phyloP scores from a whole-genome alignment of 306 rosid genomes.

The Datisca glomerata region DNA sequence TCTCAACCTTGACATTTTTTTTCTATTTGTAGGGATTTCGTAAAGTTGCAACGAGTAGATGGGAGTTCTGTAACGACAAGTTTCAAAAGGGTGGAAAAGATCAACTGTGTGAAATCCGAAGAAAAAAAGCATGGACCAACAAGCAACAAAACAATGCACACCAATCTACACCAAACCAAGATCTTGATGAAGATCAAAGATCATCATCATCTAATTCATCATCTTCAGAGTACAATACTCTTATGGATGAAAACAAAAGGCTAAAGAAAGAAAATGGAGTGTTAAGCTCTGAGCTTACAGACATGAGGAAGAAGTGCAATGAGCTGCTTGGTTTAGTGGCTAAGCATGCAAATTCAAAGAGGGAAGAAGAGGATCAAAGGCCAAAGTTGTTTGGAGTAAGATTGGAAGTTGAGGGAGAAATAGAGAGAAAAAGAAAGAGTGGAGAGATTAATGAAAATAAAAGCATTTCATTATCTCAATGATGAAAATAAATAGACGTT shows the following conservation, averaged over 20 bases:
- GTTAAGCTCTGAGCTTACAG: conserved; percentile 40
- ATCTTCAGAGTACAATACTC: conserved; percentile 34
- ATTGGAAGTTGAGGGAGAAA: conserved; percentile 59
- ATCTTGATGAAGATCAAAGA: conserved; percentile 64
- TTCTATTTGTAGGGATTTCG: conserved; percentile 60
- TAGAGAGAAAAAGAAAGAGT: conserved; percentile 49
- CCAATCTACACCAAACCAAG: background rate
- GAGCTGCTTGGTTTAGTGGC: conserved; percentile 61
- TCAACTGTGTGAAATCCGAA: conserved; percentile 37
- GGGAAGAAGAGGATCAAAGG: conserved; percentile 26
- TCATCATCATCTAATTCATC: conserved; percentile 59
- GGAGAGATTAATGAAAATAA: conserved; percentile 37
- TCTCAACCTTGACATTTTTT: no score
- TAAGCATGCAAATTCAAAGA: conserved; percentile 12
- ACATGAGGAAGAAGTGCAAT: conserved; percentile 57
- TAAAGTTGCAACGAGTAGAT: conserved; percentile 61
- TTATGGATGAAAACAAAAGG: conserved; percentile 65
- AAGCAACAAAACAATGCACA: conserved; percentile 16
- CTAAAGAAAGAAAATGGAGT: conserved; percentile 65
- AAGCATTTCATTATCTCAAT: conserved; percentile 55
- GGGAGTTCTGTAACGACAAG: conserved; percentile 83
- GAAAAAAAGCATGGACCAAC: conserved; percentile 70
- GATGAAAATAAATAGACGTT: conserved; percentile 44
- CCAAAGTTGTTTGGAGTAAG: conserved; percentile 85
- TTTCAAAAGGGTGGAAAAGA: conserved; percentile 74